Base-by-base conservation (phyloP, 2,329 filamentous ascomycete genomes). In the Dothistroma septosporum region DNA sequence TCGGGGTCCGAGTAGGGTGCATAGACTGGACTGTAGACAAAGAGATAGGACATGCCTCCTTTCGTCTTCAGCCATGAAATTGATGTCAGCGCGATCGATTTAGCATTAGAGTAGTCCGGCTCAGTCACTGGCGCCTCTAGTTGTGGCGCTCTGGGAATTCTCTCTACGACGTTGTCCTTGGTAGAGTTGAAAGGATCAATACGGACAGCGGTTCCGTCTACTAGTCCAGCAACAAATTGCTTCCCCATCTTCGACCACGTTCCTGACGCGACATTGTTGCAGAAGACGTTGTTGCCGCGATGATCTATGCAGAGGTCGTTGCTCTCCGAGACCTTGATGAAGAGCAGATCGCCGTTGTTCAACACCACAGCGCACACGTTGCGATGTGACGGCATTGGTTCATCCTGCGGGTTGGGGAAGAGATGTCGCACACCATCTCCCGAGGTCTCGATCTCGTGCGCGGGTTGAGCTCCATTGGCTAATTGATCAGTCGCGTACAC, bases 241-340 rank as follows among this genome's bases (percentile, higher is more conserved):
- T 96, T 99, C 52, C 94, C 94, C 73, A 88, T 91, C 62, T 86
- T 88, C 74, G 94, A 99, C 94, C 95, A 99, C 59, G 90, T 88
- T 6, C 91, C 83, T 70, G 89, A 94, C 72, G 87, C 92, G 31
- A 96, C 92, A 53, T 89, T 87, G 31, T 83, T 80, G 70, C 87
- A 90, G 64, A 96, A 79, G 0, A 87, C 78, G 69, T 79, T 82
- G 35, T 63, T 67, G 0, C 90, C 90, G 65, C 85, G 85, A 21
- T 80, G 69, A 1, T 84, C 84, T 35, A 79, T 77, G 9, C 83
- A 73, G 49, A 91, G 81, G 46, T 78, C 80, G 53, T 83, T 82
- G 41, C 87, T 83, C 69, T 88, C 87, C 61, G 31, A 28, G 21
- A 99, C 75, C 73, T 96, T 90, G 8, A 90, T 90, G 75, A 99